A percentile compares a stretch with the other conserved stretches of the same genome.
Evolutionary conservation across 2,329 filamentous ascomycete genomes (phyloP).

Genomic region (Fusarium sp.): DNA sequence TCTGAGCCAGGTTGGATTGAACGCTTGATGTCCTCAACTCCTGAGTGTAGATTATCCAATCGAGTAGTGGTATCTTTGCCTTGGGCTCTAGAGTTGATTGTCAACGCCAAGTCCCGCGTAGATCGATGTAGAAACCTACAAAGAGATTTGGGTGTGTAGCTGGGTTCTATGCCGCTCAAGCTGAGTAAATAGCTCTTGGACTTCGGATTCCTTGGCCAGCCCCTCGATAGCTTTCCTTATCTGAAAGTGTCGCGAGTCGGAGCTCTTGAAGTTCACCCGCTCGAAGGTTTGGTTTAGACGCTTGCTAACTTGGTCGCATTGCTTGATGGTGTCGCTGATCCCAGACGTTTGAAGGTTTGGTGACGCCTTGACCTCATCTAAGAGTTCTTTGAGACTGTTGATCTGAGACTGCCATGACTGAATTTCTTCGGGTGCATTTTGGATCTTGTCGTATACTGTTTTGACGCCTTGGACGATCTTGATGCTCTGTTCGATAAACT

Average conservation of each 20-base stretch:
- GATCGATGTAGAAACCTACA: background rate
- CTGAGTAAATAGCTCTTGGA: background rate
- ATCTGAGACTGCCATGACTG: background rate
- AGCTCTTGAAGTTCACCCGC: background rate
- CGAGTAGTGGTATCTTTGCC: background rate
- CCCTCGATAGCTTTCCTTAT: slow-evolving; percentile 1
- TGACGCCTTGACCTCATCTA: background rate
- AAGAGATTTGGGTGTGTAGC: background rate
- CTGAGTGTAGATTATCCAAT: background rate
- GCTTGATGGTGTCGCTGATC: background rate
- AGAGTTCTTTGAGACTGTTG: background rate
- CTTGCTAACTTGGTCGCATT: background rate
- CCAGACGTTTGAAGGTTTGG: background rate
- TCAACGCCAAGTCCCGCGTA: background rate
- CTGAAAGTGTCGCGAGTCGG: background rate
- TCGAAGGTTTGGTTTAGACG: background rate
- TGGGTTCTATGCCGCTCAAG: background rate
- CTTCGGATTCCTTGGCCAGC: background rate
- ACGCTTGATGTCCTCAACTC: background rate
- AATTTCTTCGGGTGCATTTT: background rate
- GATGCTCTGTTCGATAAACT: slow-evolving; percentile 2
- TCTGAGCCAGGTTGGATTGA: background rate
- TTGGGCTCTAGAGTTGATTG: background rate
- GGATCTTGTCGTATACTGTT: background rate
- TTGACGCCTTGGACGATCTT: background rate